Conservation (phyloP, 306 rosid species). For the Amphicarpaea edgeworthii region DNA sequence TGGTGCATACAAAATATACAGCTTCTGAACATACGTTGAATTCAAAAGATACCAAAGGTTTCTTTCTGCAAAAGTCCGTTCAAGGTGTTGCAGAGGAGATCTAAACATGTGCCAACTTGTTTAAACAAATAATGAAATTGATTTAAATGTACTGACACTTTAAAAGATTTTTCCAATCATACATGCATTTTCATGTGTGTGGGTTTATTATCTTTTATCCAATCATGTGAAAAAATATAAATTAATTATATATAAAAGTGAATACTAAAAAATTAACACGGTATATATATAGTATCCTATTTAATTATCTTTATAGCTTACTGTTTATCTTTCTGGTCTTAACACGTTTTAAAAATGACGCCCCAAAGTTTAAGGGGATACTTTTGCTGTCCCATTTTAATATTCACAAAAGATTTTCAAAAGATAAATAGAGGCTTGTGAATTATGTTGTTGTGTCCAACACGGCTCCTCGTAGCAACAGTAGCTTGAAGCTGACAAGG, state of each 20-base stretch:
- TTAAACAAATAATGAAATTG: not conserved
- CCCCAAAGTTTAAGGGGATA: not conserved
- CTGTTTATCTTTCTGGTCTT: not conserved
- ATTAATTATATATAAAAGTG: not conserved
- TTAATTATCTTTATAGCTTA: too few species aligned
- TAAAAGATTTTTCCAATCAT: not conserved
- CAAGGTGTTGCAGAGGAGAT: too few species aligned
- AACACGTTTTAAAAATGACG: not conserved
- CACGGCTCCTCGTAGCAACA: not conserved
- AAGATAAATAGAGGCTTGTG: not conserved
- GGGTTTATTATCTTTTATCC: too few species aligned
- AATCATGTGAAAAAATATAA: too few species aligned
- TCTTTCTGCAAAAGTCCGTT: too few species aligned
- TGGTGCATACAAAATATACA: not conserved
- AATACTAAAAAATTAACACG: not conserved
- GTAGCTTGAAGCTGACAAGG: conserved; percentile 25
- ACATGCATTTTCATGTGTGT: too few species aligned
- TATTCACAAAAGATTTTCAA: not conserved
- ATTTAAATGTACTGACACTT: not conserved
- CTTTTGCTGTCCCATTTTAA: not conserved
- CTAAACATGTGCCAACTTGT: too few species aligned
- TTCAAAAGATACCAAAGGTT: too few species aligned
- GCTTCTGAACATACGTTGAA: too few species aligned
- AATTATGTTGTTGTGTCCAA: not conserved
- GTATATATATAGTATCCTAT: too few species aligned